Conservation (phyloP, 2,329 filamentous ascomycete genomes). For the Monosporascus sp. region DNA sequence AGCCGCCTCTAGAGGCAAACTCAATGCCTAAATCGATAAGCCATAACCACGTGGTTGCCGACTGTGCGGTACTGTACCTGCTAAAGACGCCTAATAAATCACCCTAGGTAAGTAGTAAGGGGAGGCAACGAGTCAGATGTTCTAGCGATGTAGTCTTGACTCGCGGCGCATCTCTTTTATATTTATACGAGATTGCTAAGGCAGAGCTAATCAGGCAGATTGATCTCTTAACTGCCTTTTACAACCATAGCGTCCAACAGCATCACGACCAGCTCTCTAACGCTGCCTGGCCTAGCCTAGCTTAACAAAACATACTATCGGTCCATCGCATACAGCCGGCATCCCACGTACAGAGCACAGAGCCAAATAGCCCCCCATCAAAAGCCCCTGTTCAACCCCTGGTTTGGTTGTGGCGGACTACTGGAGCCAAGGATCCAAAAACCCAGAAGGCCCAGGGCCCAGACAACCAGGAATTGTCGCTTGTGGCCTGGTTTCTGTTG, state of each 20-base stretch:
- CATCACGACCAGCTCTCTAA: background rate
- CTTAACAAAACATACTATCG: background rate
- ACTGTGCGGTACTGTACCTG: background rate
- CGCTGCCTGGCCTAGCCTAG: background rate
- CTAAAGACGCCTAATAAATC: no score
- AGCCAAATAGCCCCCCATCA: background rate
- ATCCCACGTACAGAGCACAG: background rate
- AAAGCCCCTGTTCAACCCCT: background rate
- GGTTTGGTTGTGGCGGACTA: background rate
- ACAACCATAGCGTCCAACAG: background rate
- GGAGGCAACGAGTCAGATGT: no score
- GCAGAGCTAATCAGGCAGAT: background rate
- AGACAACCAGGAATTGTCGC: background rate
- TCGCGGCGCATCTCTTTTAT: background rate
- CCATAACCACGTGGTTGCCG: background rate
- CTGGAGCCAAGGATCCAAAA: background rate
- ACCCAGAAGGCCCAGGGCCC: background rate
- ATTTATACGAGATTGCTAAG: background rate
- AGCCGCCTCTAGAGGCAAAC: background rate
- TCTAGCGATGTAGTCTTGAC: no score
- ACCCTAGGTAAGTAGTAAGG: no score
- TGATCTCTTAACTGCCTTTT: background rate
- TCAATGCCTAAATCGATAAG: background rate
- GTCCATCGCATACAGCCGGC: background rate
- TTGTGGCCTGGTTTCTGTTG: background rate